These are phyloP conservation scores for Knufia petricola DNA, from an alignment of 2,329 filamentous ascomycete species.

Conservation along the genomic window DNA sequence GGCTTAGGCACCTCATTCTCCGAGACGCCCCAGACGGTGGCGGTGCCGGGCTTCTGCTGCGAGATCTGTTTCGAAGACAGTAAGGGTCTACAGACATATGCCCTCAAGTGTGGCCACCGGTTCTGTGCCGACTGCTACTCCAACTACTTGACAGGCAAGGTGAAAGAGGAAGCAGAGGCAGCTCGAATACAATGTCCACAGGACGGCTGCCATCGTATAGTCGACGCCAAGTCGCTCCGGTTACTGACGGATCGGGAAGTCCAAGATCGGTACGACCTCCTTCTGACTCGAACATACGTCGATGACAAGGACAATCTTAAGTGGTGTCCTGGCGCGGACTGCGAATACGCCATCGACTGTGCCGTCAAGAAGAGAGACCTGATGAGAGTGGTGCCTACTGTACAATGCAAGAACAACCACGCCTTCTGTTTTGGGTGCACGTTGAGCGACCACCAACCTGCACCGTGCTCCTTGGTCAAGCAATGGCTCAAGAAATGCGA, in stretches of 20 bases:
- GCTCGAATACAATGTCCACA: slow-evolving; percentile 89
- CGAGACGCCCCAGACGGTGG: slow-evolving; percentile 57
- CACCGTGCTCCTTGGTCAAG: slow-evolving; percentile 84
- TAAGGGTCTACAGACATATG: slow-evolving; percentile 67
- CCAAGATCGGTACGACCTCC: slow-evolving; percentile 61
- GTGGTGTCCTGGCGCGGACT: slow-evolving; percentile 98
- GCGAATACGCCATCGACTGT: slow-evolving; percentile 85
- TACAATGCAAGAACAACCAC: slow-evolving; percentile 73
- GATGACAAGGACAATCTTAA: slow-evolving; percentile 93
- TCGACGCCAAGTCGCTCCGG: slow-evolving; percentile 80
- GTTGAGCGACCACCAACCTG: slow-evolving; percentile 81
- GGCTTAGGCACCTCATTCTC: slow-evolving; percentile 62
- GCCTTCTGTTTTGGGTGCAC: slow-evolving; percentile 94
- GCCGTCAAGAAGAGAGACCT: slow-evolving; percentile 79
- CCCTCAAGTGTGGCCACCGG: slow-evolving; percentile 88
- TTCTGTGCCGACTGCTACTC: slow-evolving; percentile 90
- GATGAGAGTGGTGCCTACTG: slow-evolving; percentile 75
- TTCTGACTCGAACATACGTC: slow-evolving; percentile 89
- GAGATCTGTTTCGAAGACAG: slow-evolving; percentile 95
- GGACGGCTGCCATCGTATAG: slow-evolving; percentile 76
- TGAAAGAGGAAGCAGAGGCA: slow-evolving; percentile 88
- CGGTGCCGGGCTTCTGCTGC: slow-evolving; percentile 69
- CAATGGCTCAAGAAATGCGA: slow-evolving; percentile 97
- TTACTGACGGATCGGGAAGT: slow-evolving; percentile 56
- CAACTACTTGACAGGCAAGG: slow-evolving; percentile 87